Conservation (phyloP, 2,329 filamentous ascomycete genomes). For the Aspergillus sp. region DNA sequence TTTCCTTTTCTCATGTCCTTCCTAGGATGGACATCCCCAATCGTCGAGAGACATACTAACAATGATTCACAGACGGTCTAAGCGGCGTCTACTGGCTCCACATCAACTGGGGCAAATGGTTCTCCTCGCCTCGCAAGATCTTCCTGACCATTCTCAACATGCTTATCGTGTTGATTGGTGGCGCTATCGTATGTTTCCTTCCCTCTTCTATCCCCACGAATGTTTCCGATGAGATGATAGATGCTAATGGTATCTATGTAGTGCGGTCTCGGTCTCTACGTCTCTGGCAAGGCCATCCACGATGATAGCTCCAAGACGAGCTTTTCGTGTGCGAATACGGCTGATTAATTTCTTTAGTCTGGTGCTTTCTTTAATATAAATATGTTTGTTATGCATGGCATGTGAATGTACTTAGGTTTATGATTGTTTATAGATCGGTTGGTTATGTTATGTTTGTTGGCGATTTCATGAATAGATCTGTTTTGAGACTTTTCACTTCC, state of each 20-base stretch:
- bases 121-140: slow-evolving; percentile 45
- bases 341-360: neutral
- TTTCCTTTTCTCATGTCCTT: too few relatives aligned
- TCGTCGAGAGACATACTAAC: neutral
- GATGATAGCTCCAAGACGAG: slow-evolving; percentile 32
- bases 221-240: too few relatives aligned
- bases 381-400: neutral
- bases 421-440: too few relatives aligned
- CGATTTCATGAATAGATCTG: too few relatives aligned
- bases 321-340: slow-evolving; percentile 42
- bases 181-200: slow-evolving; percentile 22
- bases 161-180: slow-evolving; percentile 39
- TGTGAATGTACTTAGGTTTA: neutral
- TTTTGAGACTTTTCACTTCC: too few relatives aligned
- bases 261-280: slow-evolving; percentile 40
- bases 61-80: slow-evolving; percentile 32
- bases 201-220: too few relatives aligned
- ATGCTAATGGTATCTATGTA: slow-evolving; percentile 1
- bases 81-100: slow-evolving; percentile 49
- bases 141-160: slow-evolving; percentile 46
- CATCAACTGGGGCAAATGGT: slow-evolving; percentile 46
- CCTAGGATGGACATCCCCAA: too few relatives aligned
- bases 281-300: slow-evolving; percentile 37
- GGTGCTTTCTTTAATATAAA: neutral
- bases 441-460: too few relatives aligned